Conservation (phyloP, 2,329 filamentous ascomycete species). For the Chaetomiaceae sp. region DNA sequence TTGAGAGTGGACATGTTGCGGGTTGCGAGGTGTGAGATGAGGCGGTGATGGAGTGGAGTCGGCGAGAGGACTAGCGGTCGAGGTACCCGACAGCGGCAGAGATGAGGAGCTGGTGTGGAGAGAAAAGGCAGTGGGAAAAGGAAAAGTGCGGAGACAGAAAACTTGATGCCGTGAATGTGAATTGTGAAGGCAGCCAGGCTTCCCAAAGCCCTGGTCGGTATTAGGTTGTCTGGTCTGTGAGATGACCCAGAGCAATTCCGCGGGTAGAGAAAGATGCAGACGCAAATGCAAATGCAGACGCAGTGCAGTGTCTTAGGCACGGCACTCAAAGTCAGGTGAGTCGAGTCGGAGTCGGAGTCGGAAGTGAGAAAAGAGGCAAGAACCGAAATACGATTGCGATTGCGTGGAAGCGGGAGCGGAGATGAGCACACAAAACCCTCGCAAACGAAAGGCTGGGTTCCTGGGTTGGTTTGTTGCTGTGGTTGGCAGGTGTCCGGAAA, state of each 20-base stretch:
- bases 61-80: constrained; percentile 2
- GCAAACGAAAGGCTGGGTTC: constrained; percentile 5
- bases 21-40: background rate
- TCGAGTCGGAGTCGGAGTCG: too few species aligned
- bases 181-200: background rate
- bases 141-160: background rate
- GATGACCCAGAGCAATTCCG: too few species aligned
- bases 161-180: constrained; percentile 1
- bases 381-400: too few species aligned
- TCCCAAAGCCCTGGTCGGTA: background rate
- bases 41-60: constrained; percentile 7
- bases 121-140: too few species aligned
- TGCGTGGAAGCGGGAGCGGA: background rate
- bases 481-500: background rate
- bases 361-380: too few species aligned
- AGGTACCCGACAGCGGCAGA: background rate
- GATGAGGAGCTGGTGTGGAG: background rate
- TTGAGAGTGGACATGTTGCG: constrained; percentile 54
- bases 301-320: too few species aligned
- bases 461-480: too few species aligned
- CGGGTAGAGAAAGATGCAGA: too few species aligned
- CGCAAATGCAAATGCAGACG: too few species aligned
- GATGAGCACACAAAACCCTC: constrained; percentile 7
- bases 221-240: too few species aligned
- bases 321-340: too few species aligned